Evolutionary conservation across 1,284 basidiomycete species (phyloP).

Genomic region (Cutaneotrichosporon curvatum): DNA sequence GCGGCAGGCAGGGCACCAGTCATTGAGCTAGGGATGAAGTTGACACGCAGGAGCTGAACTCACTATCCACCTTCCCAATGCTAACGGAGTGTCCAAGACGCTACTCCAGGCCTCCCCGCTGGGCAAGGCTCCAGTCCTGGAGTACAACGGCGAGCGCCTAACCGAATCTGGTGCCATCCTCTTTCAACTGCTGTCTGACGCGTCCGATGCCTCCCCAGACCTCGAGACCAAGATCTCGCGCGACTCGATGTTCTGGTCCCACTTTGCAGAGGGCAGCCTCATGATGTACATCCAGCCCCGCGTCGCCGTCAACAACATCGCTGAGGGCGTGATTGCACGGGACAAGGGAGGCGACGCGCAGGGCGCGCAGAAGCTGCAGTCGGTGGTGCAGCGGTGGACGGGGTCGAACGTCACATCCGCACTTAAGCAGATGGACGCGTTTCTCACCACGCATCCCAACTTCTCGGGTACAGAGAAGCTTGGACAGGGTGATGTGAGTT

Average conservation of each 20-base stretch:
- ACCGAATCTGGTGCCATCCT: constrained; percentile 37
- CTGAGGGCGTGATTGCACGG: background rate
- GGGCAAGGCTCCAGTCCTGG: constrained; percentile 31
- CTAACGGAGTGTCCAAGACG: constrained; percentile 1
- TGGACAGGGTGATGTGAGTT: constrained; percentile 37
- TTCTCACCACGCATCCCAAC: constrained; percentile 19
- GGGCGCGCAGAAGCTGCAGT: too few relatives aligned
- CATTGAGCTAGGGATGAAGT: too few relatives aligned
- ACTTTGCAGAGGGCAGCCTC: constrained; percentile 33
- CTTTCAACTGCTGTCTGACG: constrained; percentile 4
- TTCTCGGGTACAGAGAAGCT: constrained; percentile 32
- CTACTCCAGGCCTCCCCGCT: constrained; percentile 25
- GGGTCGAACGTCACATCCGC: constrained; percentile 9
- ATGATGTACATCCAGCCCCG: constrained; percentile 30
- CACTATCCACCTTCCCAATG: too few relatives aligned
- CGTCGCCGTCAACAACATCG: background rate
- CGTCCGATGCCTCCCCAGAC: background rate
- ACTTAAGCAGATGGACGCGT: constrained; percentile 26
- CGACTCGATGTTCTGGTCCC: constrained; percentile 28
- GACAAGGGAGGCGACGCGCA: too few relatives aligned
- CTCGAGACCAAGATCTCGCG: constrained; percentile 21
- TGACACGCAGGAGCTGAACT: too few relatives aligned
- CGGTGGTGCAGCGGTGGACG: constrained; percentile 9
- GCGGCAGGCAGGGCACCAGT: too few relatives aligned
- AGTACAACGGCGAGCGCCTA: constrained; percentile 25